A percentile compares a stretch with the other conserved stretches of the same genome.
These are phyloP conservation scores for Curvularia lunata DNA, from an alignment of 2,329 filamentous ascomycete genomes.

Conservation along the genomic window DNA sequence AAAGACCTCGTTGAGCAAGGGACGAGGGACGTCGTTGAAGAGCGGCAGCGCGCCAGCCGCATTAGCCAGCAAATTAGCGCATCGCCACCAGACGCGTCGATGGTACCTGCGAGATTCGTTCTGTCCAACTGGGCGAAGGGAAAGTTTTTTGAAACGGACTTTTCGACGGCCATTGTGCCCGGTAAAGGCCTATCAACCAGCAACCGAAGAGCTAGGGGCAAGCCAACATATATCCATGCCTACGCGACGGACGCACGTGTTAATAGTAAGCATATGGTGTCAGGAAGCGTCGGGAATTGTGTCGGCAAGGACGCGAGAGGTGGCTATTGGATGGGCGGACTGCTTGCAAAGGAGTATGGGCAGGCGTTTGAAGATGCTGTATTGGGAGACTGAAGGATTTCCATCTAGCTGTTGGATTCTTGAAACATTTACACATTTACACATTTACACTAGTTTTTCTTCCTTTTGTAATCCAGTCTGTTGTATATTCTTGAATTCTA, in stretches of 20 bases:
- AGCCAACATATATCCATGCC: conserved; percentile 2
- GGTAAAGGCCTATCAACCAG: too few species aligned
- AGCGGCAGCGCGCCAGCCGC: conserved; percentile 1
- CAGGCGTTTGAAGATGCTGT: conserved; percentile 7
- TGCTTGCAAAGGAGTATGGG: conserved; percentile 6
- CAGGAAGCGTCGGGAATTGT: conserved; percentile 17
- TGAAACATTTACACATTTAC: too few species aligned
- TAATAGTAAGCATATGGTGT: conserved; percentile 5
- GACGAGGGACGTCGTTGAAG: conserved; percentile 26
- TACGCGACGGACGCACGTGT: conserved; percentile 4
- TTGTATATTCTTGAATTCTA: background rate
- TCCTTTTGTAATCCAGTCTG: background rate
- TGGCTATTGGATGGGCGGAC: conserved; percentile 25
- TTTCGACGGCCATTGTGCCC: conserved; percentile 19
- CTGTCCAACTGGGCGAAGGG: conserved; percentile 28
- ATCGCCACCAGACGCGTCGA: background rate
- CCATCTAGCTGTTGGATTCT: too few species aligned
- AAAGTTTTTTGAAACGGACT: conserved; percentile 24
- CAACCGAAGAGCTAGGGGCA: background rate
- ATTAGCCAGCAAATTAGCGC: background rate
- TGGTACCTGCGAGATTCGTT: conserved; percentile 12
- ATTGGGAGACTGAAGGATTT: background rate
- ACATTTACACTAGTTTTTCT: background rate
- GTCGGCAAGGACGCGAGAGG: conserved; percentile 27
- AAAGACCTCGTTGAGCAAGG: conserved; percentile 26